Conservation (phyloP, 352 stramenopile genomes). For the Pythium phragmiticola region DNA sequence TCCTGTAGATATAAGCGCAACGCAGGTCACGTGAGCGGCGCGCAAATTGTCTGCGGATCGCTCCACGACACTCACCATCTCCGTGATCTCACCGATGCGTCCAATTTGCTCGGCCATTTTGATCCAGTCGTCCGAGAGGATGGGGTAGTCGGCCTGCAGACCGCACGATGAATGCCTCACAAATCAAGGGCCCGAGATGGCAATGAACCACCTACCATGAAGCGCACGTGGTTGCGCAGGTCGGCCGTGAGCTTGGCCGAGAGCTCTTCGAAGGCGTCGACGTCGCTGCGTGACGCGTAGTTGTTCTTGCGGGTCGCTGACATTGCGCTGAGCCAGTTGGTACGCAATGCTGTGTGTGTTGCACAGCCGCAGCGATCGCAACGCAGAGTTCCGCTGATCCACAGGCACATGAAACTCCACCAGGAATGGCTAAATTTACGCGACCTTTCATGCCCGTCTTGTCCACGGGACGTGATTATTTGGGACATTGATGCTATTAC, state of each 20-base stretch:
- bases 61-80: slow-evolving; percentile 51
- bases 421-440: neutral
- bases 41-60: neutral
- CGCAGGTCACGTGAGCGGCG: neutral
- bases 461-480: slow-evolving; percentile 1
- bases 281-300: slow-evolving; percentile 57
- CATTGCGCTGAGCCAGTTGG: slow-evolving; percentile 22
- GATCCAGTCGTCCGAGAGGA: slow-evolving; percentile 88
- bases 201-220: slow-evolving; percentile 50
- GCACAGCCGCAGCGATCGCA: neutral
- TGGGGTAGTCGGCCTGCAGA: slow-evolving; percentile 72
- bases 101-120: slow-evolving; percentile 87
- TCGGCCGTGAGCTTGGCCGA: slow-evolving; percentile 84
- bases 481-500: neutral
- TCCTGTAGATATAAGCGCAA: slow-evolving; percentile 36
- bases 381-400: neutral
- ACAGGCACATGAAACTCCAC: slow-evolving; percentile 9
- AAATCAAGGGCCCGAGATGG: no score
- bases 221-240: slow-evolving; percentile 83
- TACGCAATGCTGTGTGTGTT: neutral
- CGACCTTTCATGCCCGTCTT: slow-evolving; percentile 21
- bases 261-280: slow-evolving; percentile 81
- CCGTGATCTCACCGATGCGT: slow-evolving; percentile 87
- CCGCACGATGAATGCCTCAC: no score
- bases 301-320: slow-evolving; percentile 53